Evolutionary conservation across 1,284 basidiomycete species (phyloP), one percentile per base, ranked within the genome.

Genomic region (Amylostereum areolatum): DNA sequence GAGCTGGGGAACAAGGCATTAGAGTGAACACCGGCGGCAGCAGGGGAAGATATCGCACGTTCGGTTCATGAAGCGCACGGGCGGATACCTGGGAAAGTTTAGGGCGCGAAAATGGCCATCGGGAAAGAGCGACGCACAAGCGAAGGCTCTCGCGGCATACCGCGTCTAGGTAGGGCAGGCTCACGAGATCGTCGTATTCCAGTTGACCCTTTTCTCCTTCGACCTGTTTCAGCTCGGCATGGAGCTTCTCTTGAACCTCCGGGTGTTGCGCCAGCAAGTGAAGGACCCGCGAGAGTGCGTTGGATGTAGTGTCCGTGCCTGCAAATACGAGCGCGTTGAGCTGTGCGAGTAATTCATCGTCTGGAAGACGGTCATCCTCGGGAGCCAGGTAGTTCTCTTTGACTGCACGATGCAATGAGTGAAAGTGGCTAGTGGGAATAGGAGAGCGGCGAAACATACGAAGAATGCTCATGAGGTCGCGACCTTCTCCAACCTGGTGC

Each of bases 381-480:
- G 47, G 31, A 34, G 55, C 45, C 18, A 37, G 30, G 11, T 27
- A 30, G 45, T 58, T 57, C 31, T 45, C 44, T 18, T 46, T 41
- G 18, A 50, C 48, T 49, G 29, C 12, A 28, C 6, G 10, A 43
- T 12, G 18, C 18, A 18, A 18, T 18, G 18, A 18, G 18, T 18
- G 18, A 18, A 18, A 18, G 18, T 18, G 18, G 18, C 18, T 18
- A 18, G 18, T 18, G 18, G 1, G 18, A 18, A 18, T 18, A 18
- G 18, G 18, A 18, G 18, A 18, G 18, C 18, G 18, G 2, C 2
- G 24, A n/a, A 24, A 62, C 73, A 58, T 43, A 77, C 66, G 48
- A 3, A 66, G 48, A n/a, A 76, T 65, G 47, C 72, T 74, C 56
- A 75, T 67, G 43, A 76, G 62, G 54, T 78, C 75, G 50, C 69